These are phyloP conservation scores for Artemisia argyi DNA, from an alignment of 129 eudicot genomes.

Conservation along the genomic window DNA sequence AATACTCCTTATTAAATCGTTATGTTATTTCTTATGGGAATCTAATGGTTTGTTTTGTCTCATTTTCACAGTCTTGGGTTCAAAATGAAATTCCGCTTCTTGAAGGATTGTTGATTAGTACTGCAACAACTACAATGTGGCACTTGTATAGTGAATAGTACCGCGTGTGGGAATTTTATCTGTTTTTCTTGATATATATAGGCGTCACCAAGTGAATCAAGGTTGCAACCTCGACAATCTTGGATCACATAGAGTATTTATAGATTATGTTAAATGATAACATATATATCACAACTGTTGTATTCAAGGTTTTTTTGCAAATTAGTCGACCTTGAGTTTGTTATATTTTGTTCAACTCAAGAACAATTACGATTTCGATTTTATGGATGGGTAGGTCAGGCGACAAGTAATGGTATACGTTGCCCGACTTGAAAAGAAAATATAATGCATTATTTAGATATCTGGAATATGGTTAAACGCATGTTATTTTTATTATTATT, in stretches of 20 bases:
- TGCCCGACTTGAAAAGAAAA: too few relatives aligned
- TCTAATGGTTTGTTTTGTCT: background rate
- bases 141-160: constrained; percentile 13
- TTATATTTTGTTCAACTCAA: constrained; percentile 15
- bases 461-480: too few relatives aligned
- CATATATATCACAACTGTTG: background rate
- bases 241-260: constrained; percentile 5
- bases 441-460: too few relatives aligned
- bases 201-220: background rate
- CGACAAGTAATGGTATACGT: too few relatives aligned
- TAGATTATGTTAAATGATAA: constrained; percentile 1
- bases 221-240: constrained; percentile 30
- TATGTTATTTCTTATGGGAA: background rate
- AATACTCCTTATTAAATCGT: background rate
- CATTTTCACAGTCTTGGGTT: constrained; percentile 7
- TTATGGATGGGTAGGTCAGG: background rate
- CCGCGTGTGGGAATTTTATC: background rate
- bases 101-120: background rate
- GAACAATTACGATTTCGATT: background rate
- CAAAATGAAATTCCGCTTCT: background rate
- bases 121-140: constrained; percentile 4
- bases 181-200: background rate
- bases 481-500: too few relatives aligned
- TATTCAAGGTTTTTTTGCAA: background rate
- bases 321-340: background rate